Evolutionary conservation across 805 yeast species (phyloP), one percentile per base, ranked within the genome.

Genomic region (Candida silvatica): DNA sequence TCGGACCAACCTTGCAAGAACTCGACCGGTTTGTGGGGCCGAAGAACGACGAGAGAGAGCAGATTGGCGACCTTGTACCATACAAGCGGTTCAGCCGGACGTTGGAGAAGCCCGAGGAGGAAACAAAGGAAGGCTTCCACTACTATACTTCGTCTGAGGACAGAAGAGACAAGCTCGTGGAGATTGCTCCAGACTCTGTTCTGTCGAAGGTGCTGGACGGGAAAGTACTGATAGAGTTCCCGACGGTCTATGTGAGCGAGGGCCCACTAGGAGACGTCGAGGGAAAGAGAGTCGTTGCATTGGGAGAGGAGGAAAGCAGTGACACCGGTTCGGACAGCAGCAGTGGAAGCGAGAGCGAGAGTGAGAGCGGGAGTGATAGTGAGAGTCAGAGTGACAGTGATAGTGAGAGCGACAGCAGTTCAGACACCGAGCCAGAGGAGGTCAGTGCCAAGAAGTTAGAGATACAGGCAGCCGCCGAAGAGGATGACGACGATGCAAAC

Each of bases 181-280:
- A 52, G 27, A 27, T 77, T 4, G 37, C 32, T 14, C 26, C 20
- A 2, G 29, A 32, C 4, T 15, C n/a, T 3, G 19, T 18, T 16
- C 46, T 83, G 2, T 69, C 70, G 0, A 71, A 68, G 17, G 62
- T 64, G 1, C 45, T 86, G n/a, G 59, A 61, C 38, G 74, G 75
- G 24, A 66, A 67, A 37, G 64, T 76, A 0, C 82, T 86, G 0
- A 64, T 85, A 24, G 96, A 86, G 51, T 86, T 71, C 44, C 95
- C 96, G 0, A 79, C 87, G 0, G 61, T 86, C 4, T 66, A 62
- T 37, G 62, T 80, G 1, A 59, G 69, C 9, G n/a, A 27, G 29
- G 17, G 14, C 26, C 26, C 12, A 12, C 26, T 11, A 23, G 26
- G 26, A 23, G 26, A 12, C 26, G 12, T 23, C 26, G 9, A 26